A percentile compares a stretch with the other conserved stretches of the same genome.
These are phyloP conservation scores for Hericium rajendrae DNA, from an alignment of 768 basidiomycete species.

Conservation along the genomic window DNA sequence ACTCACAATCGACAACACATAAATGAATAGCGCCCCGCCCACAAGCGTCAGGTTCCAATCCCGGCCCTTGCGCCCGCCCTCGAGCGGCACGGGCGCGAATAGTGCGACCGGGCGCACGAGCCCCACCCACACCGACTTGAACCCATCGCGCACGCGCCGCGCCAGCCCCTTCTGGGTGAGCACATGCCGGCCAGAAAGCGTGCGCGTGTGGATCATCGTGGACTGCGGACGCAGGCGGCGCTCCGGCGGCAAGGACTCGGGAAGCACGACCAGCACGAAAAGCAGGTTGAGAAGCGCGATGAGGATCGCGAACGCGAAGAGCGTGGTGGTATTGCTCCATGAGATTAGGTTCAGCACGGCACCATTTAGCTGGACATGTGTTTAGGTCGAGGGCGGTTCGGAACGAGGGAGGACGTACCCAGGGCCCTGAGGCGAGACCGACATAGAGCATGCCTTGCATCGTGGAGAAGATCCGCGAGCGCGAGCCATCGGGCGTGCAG, in stretches of 20 bases:
- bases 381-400: background rate
- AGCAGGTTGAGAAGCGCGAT: constrained; percentile 10
- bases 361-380: constrained; percentile 8
- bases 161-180: too few species aligned
- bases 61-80: constrained; percentile 7
- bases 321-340: constrained; percentile 3
- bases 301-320: constrained; percentile 9
- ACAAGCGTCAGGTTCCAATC: constrained; percentile 15
- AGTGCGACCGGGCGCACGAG: constrained; percentile 10
- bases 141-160: too few species aligned
- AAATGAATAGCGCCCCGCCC: constrained; percentile 10
- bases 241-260: constrained; percentile 10
- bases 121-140: constrained; percentile 1
- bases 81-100: constrained; percentile 8
- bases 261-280: constrained; percentile 11
- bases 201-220: too few species aligned
- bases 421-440: constrained; percentile 13
- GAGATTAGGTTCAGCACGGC: constrained; percentile 5
- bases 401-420: constrained; percentile 5
- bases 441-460: constrained; percentile 16
- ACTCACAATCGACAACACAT: constrained; percentile 10
- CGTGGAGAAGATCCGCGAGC: constrained; percentile 13
- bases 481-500: constrained; percentile 14
- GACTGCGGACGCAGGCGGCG: background rate
- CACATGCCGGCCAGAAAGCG: too few species aligned